Percentiles rank a stretch among this genome's conserved stretches.
Conservation (phyloP, 1,284 basidiomycete genomes). For the Porogramme epimiltina region DNA sequence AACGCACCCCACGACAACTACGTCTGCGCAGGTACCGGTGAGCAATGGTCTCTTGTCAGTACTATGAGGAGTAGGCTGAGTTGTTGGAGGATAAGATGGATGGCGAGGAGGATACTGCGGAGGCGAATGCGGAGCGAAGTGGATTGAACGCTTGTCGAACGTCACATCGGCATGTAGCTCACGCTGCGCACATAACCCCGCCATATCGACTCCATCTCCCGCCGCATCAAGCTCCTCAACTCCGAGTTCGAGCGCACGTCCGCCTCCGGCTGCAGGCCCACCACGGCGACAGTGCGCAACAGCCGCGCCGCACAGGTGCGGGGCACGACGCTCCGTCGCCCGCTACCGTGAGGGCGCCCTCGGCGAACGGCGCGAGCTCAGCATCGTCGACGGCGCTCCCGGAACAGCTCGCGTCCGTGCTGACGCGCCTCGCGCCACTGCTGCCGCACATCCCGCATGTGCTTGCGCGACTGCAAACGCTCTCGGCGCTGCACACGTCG, state of each 20-base stretch:
- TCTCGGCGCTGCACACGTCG: conserved; percentile 82
- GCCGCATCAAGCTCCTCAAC: conserved; percentile 89
- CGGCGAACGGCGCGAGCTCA: conserved; percentile 28
- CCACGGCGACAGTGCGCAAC: conserved; percentile 28
- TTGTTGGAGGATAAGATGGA: no score
- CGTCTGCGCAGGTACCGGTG: no score
- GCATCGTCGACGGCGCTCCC: conserved; percentile 43
- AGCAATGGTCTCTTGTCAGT: no score
- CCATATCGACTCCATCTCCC: conserved; percentile 95
- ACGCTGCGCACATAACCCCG: conserved; percentile 92
- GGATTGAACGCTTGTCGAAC: no score
- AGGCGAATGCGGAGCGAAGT: no score
- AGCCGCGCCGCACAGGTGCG: conserved; percentile 22
- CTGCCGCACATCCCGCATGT: conserved; percentile 91
- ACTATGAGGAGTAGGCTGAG: no score
- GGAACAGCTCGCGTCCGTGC: conserved; percentile 71
- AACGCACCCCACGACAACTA: no score
- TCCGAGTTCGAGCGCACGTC: conserved; percentile 91
- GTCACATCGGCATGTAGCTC: conserved; percentile 87
- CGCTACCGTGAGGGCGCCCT: conserved; percentile 37
- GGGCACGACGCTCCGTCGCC: conserved; percentile 7
- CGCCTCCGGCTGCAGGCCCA: conserved; percentile 40
- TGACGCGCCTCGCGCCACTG: conserved; percentile 83
- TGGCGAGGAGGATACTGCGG: no score
- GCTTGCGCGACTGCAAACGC: conserved; percentile 83